Percentiles rank a stretch among this genome's conserved stretches.
Evolutionary conservation across 2,329 filamentous ascomycete genomes (phyloP).

Genomic region (Colletotrichum viniferum): DNA sequence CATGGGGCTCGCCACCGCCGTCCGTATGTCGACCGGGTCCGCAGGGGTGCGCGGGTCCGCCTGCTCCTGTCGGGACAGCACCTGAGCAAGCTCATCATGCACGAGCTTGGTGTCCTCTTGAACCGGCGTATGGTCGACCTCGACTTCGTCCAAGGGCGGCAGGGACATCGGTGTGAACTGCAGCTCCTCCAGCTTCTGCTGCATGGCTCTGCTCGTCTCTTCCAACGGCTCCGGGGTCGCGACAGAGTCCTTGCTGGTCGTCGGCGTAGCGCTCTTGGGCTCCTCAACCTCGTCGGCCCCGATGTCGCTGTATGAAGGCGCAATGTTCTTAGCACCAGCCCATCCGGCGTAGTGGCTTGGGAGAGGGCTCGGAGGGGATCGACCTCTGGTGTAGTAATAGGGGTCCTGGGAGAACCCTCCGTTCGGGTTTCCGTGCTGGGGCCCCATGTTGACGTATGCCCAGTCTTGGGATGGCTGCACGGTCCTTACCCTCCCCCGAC

Average conservation of each 20-base stretch:
- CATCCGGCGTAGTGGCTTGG: slow-evolving; percentile 48
- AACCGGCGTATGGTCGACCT: neutral
- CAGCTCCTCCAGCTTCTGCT: slow-evolving; percentile 13
- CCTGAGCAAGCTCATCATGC: neutral
- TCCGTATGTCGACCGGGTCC: neutral
- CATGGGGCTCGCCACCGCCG: neutral
- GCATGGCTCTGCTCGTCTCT: slow-evolving; percentile 1
- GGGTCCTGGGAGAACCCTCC: slow-evolving; percentile 43
- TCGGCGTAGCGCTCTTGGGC: slow-evolving; percentile 18
- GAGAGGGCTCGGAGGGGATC: slow-evolving; percentile 58
- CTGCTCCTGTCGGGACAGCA: neutral
- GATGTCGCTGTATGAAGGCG: slow-evolving; percentile 43
- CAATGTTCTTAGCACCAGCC: slow-evolving; percentile 42
- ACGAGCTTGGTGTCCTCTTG: neutral
- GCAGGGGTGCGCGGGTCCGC: neutral
- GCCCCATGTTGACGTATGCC: slow-evolving; percentile 41
- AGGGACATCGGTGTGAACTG: slow-evolving; percentile 11
- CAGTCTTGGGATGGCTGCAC: slow-evolving; percentile 48
- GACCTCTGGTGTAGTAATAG: slow-evolving; percentile 53
- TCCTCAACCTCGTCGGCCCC: slow-evolving; percentile 25
- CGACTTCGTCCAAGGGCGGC: neutral
- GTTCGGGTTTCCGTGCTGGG: slow-evolving; percentile 39
- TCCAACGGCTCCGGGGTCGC: slow-evolving; percentile 5
- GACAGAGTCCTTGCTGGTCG: slow-evolving; percentile 14
- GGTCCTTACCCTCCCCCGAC: slow-evolving; percentile 40